Evolutionary conservation across 208 protist genomes (phyloP), one percentile per base, ranked within the genome.

Genomic region (Trypanosoma caninum): DNA sequence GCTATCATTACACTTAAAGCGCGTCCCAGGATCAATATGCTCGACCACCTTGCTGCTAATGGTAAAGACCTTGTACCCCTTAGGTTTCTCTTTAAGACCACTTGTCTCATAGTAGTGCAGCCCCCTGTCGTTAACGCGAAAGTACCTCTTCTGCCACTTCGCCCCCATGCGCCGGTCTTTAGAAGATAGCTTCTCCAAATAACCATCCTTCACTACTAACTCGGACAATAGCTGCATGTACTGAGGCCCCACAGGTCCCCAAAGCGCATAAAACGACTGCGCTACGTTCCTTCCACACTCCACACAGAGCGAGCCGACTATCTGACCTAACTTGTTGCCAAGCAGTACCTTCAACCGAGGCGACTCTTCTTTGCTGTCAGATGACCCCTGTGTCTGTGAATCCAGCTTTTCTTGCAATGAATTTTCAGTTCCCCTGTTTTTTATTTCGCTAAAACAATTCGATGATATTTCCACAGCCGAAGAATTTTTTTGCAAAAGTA

Each of bases 91-190:
- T 45, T 25, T 47, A 16, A 48, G 37, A 9, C 18, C 23, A 20
- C 67, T 57, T 14, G 59, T 75, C 23, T 64, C 54, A 67, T 71
- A 75, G 34, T 72, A 72, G 38, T 72, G 64, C 46, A 75, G 46
- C 18, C 69, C 69, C 34, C 58, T 75, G 31, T 75, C 69, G 23
- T 59, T 65, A 18, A 67, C 69, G 23, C 69, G 62, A 28, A 75
- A 56, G 31, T 58, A 75, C 2, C 69, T 63, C 20, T 48, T 70
- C 46, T 65, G 51, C 69, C 69, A 75, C 48, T 65, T 72, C 11
- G 54, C 46, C 27, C 63, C 63, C 53, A 69, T 57, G 8, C 40
- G 48, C 3, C 58, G 58, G 23, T 20, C 35, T 18, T 45, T 30
- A 14, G 51, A 46, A 22, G 51, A 60, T 20, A 69, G 63, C 54